Conservation (phyloP, 2,329 filamentous ascomycete species). For the Macroventuria anomochaeta region DNA sequence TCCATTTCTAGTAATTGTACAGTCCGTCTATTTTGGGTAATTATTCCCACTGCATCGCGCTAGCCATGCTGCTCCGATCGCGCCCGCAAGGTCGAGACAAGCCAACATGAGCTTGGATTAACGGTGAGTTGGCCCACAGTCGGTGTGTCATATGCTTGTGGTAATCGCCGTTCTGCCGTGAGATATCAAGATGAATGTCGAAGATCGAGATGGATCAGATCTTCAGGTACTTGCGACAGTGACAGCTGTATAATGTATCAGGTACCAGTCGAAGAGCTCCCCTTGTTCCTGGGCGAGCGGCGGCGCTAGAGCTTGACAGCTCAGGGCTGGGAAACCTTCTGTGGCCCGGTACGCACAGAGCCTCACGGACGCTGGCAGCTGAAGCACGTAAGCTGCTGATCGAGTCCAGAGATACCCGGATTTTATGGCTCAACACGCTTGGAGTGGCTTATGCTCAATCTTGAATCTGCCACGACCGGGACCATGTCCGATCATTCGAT, state of each 20-base stretch:
- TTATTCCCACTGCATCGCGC: slow-evolving; percentile 7
- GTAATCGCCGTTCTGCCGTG: slow-evolving; percentile 8
- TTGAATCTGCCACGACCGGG: slow-evolving; percentile 14
- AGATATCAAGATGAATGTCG: neutral
- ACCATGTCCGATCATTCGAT: slow-evolving; percentile 21
- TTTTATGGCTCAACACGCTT: slow-evolving; percentile 4
- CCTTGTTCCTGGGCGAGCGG: slow-evolving; percentile 24
- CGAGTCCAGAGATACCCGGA: slow-evolving; percentile 19
- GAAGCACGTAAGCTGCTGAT: slow-evolving; percentile 19
- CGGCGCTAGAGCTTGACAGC: slow-evolving; percentile 25
- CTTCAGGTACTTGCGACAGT: neutral
- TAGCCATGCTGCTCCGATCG: slow-evolving; percentile 6
- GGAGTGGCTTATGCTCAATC: slow-evolving; percentile 19
- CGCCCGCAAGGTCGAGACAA: slow-evolving; percentile 15
- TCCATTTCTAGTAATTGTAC: slow-evolving; percentile 11
- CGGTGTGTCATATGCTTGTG: slow-evolving; percentile 3
- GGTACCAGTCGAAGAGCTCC: neutral
- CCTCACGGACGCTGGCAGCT: slow-evolving; percentile 26
- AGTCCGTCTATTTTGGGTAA: slow-evolving; percentile 1
- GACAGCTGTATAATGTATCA: slow-evolving; percentile 2
- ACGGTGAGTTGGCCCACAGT: neutral
- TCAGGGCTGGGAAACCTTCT: slow-evolving; percentile 19
- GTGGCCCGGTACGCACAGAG: slow-evolving; percentile 27
- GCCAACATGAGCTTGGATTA: neutral
- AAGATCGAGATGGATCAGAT: neutral